Evolutionary conservation across 805 yeast species (phyloP), one percentile per base, ranked within the genome.

Genomic region (Ogataea pilisensis): DNA sequence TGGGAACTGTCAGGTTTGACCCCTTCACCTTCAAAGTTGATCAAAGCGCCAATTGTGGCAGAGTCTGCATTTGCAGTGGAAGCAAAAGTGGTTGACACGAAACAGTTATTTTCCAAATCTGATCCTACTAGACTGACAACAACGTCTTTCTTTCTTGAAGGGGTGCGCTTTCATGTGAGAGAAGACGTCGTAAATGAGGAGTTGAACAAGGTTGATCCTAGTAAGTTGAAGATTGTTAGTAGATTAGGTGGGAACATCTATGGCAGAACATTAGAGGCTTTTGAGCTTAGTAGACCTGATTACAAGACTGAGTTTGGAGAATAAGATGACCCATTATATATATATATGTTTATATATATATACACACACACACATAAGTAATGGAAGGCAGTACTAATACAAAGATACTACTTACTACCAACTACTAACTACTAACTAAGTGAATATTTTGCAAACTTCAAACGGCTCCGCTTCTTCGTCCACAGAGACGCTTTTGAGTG

Each of bases 1-100:
- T 80, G 81, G 78, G 63, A 69, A 40, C 54, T 75, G 30, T 53
- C 72, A 17, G 84, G 85, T 0, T 61, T 80, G 43, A 75, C 80
- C 1, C 75, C 74, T 3, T 45, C 57, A 12, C 51, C 60, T 3
- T 73, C 82, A 0, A 50, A 50, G 0, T 52, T 58, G 8, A 85
- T 80, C 31, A 68, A 64, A 37, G 73, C 84, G 0, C 68, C 76
- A 7, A 76, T 72, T 50, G 85, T 80, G 5, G 78, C 76, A 0
- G 85, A 80, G 45, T 69, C 79, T 34, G 82, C 78, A 5, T 78
- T 80, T 50, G 70, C 79, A 7, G 49, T 80, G 12, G 86, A 80
- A 55, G 76, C 73, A 24, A 77, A 72, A 52, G 58, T 78, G 30
- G 43, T 75, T 14, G 61, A 64, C 31, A 43, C 54, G 4, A 75